These are phyloP conservation scores for Chrysoporthe deuterocubensis DNA, from an alignment of 2,329 filamentous ascomycete genomes.

Conservation along the genomic window DNA sequence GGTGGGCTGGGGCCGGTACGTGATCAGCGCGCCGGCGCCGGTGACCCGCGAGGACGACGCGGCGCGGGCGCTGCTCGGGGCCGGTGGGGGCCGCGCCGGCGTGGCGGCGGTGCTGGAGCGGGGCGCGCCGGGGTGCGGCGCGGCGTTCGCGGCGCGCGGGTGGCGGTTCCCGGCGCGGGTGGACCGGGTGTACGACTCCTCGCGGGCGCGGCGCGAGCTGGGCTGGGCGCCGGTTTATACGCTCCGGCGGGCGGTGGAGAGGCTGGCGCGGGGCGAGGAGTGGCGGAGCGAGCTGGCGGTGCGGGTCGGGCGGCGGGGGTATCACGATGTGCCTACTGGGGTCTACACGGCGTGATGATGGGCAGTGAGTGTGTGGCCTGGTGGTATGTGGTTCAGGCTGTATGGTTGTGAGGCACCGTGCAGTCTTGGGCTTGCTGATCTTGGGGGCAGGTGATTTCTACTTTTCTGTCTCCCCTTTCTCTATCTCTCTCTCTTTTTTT, in stretches of 20 bases:
- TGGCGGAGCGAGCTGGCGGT: slow-evolving; percentile 45
- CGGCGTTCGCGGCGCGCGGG: slow-evolving; percentile 38
- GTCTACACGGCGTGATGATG: slow-evolving; percentile 42
- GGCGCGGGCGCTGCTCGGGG: slow-evolving; percentile 40
- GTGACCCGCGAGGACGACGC: slow-evolving; percentile 36
- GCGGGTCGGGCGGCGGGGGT: slow-evolving; percentile 48
- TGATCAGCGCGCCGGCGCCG: slow-evolving; percentile 49
- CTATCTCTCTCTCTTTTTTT: neutral
- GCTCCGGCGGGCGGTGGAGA: slow-evolving; percentile 42
- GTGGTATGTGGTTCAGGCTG: neutral
- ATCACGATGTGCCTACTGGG: slow-evolving; percentile 47
- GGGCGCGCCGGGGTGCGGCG: slow-evolving; percentile 35
- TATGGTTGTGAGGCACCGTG: too few relatives aligned
- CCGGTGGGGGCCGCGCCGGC: slow-evolving; percentile 36
- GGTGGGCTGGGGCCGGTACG: slow-evolving; percentile 45
- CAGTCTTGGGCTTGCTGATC: too few relatives aligned
- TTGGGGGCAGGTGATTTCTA: neutral
- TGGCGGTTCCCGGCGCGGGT: slow-evolving; percentile 46
- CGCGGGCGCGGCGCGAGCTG: slow-evolving; percentile 45
- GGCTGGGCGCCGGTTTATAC: slow-evolving; percentile 49
- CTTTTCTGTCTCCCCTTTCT: neutral
- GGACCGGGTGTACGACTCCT: slow-evolving; percentile 51
- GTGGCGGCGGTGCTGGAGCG: slow-evolving; percentile 32
- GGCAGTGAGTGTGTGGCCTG: too few relatives aligned
- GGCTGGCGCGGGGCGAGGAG: slow-evolving; percentile 40